Base-by-base conservation (phyloP, 1,139 yeast genomes). In the Suhomyces ambrosiae region DNA sequence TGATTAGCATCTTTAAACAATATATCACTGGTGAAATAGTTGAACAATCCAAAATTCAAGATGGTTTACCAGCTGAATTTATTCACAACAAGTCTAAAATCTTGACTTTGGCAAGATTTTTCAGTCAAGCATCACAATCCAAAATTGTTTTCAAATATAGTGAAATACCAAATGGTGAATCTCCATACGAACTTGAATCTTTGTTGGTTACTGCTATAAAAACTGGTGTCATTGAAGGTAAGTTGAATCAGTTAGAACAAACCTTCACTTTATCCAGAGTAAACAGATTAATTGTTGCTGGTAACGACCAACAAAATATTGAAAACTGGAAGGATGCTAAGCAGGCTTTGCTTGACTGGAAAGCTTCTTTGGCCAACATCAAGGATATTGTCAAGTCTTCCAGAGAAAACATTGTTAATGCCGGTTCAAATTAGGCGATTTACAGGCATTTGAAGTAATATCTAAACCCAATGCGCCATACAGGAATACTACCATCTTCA, bases 161-260 rank as follows among this genome's bases (percentile, higher is more conserved):
- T 37, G 76, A 71, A 39, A 62, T 71, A 35, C 73, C 76, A 29
- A 45, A 52, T 30, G 60, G 58, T 11, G 49, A 58, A n/a, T 52
- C 62, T n/a, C 42, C 61, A 23, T 50, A 56, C 26, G 74, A 67
- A 39, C 65, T 71, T 41, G 77, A 72, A 53, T 54, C 62, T 32
- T 61, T 71, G 43, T 60, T 72, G 46, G 67, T 72, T 27, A 67
- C 68, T 48, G 63, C 76, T 29, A 71, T 72, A 47, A 70, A 69
- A 50, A 61, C 68, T 10, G 70, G 71, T 30, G 70, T 72, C 34
- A 53, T 72, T 41, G 76, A 70, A 54, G 78, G 77, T 38, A 71
- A 69, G 50, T 65, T 72, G 49, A 70, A 71, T 52, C 78, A 72
- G 56, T 58, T 71, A 33, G 68, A 66, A 26, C 63, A 67, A 46